Evolutionary conservation across 345 rosid species (phyloP).

Genomic region (Zanthoxylum bungeanum): DNA sequence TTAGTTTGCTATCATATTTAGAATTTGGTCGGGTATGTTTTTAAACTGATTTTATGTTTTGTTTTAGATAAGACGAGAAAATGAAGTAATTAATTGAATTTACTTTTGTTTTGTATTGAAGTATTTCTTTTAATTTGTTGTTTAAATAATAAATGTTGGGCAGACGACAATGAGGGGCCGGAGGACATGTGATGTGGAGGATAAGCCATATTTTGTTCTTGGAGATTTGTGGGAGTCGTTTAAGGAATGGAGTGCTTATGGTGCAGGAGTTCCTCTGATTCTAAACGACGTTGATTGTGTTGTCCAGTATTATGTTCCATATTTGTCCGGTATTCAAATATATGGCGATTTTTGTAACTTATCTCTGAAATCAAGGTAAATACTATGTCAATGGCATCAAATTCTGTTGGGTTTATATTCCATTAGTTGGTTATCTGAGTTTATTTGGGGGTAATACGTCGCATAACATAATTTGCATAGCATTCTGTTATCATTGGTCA

Average conservation of each 20-base stretch:
- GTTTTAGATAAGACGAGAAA: background rate
- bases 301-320: constrained; percentile 73
- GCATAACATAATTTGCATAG: background rate
- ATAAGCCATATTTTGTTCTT: constrained; percentile 49
- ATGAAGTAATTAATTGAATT: background rate
- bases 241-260: constrained; percentile 81
- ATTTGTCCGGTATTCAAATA: constrained; percentile 66
- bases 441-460: background rate
- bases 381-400: background rate
- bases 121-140: background rate
- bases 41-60: background rate
- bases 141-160: background rate
- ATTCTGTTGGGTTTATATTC: background rate
- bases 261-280: constrained; percentile 68
- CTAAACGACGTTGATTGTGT: constrained; percentile 52
- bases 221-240: constrained; percentile 84
- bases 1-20: background rate
- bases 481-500: background rate
- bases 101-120: background rate
- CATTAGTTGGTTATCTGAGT: background rate
- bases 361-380: constrained; percentile 46
- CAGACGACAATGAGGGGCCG: constrained; percentile 42
- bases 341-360: constrained; percentile 35
- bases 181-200: constrained; percentile 34
- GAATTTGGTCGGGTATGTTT: background rate